A percentile compares a stretch with the other conserved stretches of the same genome.
Conservation (phyloP, 169 alveolate genomes). For the Cyclospora cayetanensis region DNA sequence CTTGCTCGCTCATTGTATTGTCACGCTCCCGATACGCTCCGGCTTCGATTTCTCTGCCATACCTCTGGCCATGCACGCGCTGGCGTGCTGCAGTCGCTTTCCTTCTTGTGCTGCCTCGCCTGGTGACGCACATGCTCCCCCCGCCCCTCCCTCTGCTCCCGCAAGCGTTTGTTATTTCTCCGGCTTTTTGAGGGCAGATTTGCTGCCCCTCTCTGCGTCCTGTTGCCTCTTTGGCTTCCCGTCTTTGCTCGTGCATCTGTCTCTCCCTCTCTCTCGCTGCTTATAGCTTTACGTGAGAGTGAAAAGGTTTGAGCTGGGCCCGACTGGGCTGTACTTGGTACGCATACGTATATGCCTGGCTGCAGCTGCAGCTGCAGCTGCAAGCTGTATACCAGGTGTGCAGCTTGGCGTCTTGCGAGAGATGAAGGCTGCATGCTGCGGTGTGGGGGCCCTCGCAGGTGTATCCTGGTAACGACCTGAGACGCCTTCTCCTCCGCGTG, state of each 20-base stretch:
- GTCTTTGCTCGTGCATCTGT: too few species aligned
- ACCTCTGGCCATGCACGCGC: not conserved
- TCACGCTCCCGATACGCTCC: not conserved
- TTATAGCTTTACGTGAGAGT: not conserved
- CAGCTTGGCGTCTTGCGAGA: not conserved
- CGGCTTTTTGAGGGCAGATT: too few species aligned
- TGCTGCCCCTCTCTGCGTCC: not conserved
- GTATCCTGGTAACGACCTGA: constrained; percentile 39
- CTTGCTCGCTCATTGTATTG: not conserved
- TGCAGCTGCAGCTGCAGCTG: not conserved
- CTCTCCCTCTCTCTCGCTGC: not conserved
- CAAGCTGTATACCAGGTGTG: not conserved
- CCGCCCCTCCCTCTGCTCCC: not conserved
- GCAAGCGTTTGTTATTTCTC: too few species aligned
- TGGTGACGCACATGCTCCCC: not conserved
- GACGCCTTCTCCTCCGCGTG: constrained; percentile 17
- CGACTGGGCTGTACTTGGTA: not conserved
- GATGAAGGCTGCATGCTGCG: not conserved
- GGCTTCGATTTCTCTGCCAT: not conserved
- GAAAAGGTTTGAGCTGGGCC: not conserved
- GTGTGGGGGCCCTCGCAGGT: not conserved
- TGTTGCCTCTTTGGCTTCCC: not conserved
- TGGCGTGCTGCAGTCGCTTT: not conserved
- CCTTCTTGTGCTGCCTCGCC: not conserved
- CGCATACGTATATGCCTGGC: not conserved